phyloP scores from a whole-genome alignment of 805 yeast species.

The Maudiozyma turicensis region DNA sequence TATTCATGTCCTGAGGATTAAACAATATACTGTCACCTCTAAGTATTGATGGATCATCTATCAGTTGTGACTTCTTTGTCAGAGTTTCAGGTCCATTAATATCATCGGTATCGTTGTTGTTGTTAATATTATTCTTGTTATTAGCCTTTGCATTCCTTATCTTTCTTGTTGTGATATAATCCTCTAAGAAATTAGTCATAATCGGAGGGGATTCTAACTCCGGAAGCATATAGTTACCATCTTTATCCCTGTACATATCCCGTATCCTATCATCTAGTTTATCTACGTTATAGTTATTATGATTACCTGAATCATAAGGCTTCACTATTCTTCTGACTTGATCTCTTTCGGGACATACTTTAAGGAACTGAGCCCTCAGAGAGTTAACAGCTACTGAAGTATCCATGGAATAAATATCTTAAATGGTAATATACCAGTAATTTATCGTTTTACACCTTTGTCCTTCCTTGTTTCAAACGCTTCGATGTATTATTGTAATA shows the following conservation, averaged over 20 bases:
- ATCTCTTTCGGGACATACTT: conserved; percentile 22
- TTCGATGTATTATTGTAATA: no score
- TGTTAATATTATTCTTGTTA: neutral
- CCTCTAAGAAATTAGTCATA: conserved; percentile 15
- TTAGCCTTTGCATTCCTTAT: neutral
- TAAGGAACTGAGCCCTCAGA: conserved; percentile 24
- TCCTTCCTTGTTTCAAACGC: no score
- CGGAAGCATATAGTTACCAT: conserved; percentile 15
- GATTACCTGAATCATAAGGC: conserved; percentile 13
- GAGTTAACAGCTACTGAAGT: conserved; percentile 18
- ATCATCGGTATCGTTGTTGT: neutral
- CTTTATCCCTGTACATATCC: conserved; percentile 11
- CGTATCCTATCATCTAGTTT: conserved; percentile 8
- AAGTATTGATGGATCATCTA: neutral
- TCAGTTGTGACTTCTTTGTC: neutral
- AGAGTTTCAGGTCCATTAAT: neutral
- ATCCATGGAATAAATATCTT: conserved; percentile 15
- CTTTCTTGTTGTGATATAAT: conserved; percentile 5
- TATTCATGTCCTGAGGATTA: neutral
- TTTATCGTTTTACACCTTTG: no score
- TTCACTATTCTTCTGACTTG: conserved; percentile 24
- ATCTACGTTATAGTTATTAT: conserved; percentile 1
- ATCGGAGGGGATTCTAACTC: conserved; percentile 26
- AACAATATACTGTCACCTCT: conserved; percentile 1
- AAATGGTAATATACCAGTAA: neutral